These are phyloP conservation scores for Gynostemma pentaphyllum DNA, from an alignment of 306 rosid genomes.

Conservation along the genomic window DNA sequence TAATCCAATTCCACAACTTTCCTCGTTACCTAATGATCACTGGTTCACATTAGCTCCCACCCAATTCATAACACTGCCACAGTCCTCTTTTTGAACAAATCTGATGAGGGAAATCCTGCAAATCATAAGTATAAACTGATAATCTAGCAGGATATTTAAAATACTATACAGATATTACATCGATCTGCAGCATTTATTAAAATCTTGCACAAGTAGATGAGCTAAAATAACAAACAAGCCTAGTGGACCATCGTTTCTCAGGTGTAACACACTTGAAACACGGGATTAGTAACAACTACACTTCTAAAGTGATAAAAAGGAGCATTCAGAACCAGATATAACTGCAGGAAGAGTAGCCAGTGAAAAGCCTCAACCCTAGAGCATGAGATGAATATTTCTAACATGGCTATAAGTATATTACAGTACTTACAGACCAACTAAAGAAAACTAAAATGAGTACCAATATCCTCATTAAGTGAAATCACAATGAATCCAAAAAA, in stretches of 20 bases:
- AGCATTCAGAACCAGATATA: background rate
- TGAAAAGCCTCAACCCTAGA: background rate
- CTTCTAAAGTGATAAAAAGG: background rate
- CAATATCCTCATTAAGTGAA: background rate
- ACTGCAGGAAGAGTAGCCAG: background rate
- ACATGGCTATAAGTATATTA: background rate
- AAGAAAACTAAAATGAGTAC: background rate
- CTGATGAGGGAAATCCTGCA: conserved; percentile 32
- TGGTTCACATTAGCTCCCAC: background rate
- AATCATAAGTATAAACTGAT: conserved; percentile 23
- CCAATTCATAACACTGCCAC: background rate
- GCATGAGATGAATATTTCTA: background rate
- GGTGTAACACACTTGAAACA: background rate
- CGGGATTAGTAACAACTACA: background rate
- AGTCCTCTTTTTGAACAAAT: conserved; percentile 20
- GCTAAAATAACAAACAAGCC: background rate
- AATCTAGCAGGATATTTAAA: conserved; percentile 12
- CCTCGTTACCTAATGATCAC: background rate
- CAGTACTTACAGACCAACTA: background rate
- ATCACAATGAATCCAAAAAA: background rate
- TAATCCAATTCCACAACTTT: background rate
- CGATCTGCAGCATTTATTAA: background rate
- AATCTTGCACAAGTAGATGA: background rate
- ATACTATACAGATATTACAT: background rate
- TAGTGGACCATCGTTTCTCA: background rate